Evolutionary conservation across 768 basidiomycete genomes (phyloP), one percentile per base, ranked within the genome.

Genomic region (Hericium coralloides): DNA sequence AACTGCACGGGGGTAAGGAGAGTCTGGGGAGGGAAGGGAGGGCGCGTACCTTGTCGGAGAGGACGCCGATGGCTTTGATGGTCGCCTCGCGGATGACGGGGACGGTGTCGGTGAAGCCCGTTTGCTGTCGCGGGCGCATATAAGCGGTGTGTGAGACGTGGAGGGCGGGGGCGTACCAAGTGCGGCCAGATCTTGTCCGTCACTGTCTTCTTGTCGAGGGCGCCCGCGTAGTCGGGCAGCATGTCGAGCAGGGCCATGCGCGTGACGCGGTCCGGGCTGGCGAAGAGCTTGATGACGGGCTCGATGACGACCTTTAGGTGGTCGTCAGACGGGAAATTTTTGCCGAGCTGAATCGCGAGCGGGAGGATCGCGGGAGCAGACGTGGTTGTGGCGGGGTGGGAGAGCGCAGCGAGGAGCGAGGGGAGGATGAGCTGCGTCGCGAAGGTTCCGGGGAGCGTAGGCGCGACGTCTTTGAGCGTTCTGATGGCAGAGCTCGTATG

Each of bases 11-110:
- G 49, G 55, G 38, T 61, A 43, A 47, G 59, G 12, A 12, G 37
- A 50, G 45, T 2, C n/a, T 12, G 0, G n/a, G 58, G 12, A 47
- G 39, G 52, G 22, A 52, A 23, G 36, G 20, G 2, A 15, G 43
- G 9, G n/a, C 15, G 53, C 68, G 25, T 56, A 91, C 94, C 73
- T 98, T 94, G 14, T 91, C 83, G 0, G 95, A 82, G 23, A 99
- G 74, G 10, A 90, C 74, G 59, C 83, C 86, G 45, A 98, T 84
- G 0, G 92, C 84, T 65, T 90, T 92, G 49, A 95, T 81, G 0
- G 97, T 98, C 1, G 92, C 92, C 70, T 98, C 97, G 39, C 97
- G 84, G 57, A 99, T 90, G 49, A 98, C 77, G 1, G 95, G 85
- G 2, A 98, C 91, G 0, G 94, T 95, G 67, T 99, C 97, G 3